Evolutionary conservation across 176 grass and related monocot genomes (phyloP).

Genomic region (Alloteropsis semialata): DNA sequence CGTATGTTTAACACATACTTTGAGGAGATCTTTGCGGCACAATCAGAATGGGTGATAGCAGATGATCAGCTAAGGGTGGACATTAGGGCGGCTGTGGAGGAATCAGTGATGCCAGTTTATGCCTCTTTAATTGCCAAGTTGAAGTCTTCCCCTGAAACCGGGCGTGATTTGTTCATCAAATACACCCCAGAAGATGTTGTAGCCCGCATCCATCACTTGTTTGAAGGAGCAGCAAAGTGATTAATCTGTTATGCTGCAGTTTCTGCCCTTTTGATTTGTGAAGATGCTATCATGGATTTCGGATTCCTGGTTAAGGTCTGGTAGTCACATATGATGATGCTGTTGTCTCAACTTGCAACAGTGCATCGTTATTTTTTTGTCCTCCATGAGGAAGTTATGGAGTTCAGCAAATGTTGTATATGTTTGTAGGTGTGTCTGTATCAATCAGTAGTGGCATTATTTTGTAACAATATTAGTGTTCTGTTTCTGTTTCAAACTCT

Average conservation of each 20-base stretch:
- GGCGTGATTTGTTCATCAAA: constrained; percentile 60
- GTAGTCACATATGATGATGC: constrained; percentile 14
- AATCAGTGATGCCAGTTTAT: constrained; percentile 71
- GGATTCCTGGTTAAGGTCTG: constrained; percentile 3
- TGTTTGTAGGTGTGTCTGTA: constrained; percentile 42
- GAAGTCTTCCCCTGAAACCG: constrained; percentile 47
- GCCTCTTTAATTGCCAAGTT: constrained; percentile 52
- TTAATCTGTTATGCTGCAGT: constrained; percentile 14
- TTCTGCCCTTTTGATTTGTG: not conserved
- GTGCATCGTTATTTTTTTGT: constrained; percentile 18
- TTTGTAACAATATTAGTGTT: constrained; percentile 40
- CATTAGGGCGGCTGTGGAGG: constrained; percentile 45
- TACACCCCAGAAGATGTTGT: constrained; percentile 73
- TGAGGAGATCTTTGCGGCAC: constrained; percentile 61
- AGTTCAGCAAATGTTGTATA: constrained; percentile 39
- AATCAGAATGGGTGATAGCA: constrained; percentile 65
- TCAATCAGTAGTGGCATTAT: constrained; percentile 44
- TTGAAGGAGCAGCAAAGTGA: constrained; percentile 68
- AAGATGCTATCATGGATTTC: constrained; percentile 16
- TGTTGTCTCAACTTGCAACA: constrained; percentile 31
- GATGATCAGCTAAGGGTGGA: constrained; percentile 72
- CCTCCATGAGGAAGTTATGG: constrained; percentile 21
- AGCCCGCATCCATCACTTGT: constrained; percentile 59
- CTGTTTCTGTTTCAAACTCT: constrained; percentile 6
- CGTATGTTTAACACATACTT: constrained; percentile 85